Evolutionary conservation across 768 basidiomycete species (phyloP).

Genomic region (Rickenella mellea): DNA sequence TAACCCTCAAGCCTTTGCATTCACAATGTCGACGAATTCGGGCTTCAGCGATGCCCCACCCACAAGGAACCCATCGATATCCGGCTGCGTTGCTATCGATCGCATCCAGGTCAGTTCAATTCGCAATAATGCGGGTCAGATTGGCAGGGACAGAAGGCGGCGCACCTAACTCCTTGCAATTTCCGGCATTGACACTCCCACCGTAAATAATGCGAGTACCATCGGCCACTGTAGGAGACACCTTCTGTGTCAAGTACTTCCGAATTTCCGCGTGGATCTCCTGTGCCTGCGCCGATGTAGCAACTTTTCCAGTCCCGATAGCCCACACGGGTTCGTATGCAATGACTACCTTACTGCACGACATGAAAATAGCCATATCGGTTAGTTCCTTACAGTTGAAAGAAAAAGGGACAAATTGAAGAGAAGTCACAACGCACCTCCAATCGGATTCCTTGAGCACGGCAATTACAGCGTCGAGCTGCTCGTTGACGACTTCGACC

Average conservation of each 20-base stretch:
- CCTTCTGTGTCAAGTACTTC: slow-evolving; percentile 50
- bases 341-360: slow-evolving; percentile 72
- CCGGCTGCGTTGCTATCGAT: slow-evolving; percentile 53
- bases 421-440: slow-evolving; percentile 43
- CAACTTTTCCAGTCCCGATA: slow-evolving; percentile 96
- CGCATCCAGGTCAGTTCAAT: neutral
- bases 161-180: slow-evolving; percentile 81
- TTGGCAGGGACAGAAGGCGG: slow-evolving; percentile 11
- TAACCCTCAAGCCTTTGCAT: too few relatives aligned
- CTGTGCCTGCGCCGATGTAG: slow-evolving; percentile 87
- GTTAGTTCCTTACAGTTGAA: neutral
- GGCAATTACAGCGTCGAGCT: slow-evolving; percentile 69
- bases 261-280: slow-evolving; percentile 83
- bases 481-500: slow-evolving; percentile 66
- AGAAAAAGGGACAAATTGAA: neutral
- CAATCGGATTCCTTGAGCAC: slow-evolving; percentile 60
- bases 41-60: slow-evolving; percentile 97
- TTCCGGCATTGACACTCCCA: slow-evolving; percentile 85
- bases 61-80: slow-evolving; percentile 97
- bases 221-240: slow-evolving; percentile 64
- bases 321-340: slow-evolving; percentile 99
- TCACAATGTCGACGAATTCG: slow-evolving; percentile 90
- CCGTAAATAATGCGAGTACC: slow-evolving; percentile 88
- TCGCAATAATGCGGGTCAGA: neutral
- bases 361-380: too few relatives aligned